Base-by-base conservation (phyloP, 768 basidiomycete species). In the Pluteus cervinus region DNA sequence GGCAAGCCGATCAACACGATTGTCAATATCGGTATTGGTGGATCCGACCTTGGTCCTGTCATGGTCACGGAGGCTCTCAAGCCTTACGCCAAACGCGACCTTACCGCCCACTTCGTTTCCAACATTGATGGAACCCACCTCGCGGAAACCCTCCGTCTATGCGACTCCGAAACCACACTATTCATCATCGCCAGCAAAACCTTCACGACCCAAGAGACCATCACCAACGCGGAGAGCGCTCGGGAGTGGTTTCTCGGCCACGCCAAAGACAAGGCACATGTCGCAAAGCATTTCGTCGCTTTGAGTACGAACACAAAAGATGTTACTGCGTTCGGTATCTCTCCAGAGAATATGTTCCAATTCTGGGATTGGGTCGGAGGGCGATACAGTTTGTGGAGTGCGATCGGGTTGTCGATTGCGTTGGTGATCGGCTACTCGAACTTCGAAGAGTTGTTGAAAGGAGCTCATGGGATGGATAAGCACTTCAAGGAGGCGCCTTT, bases 301-400 rank as follows among this genome's bases (percentile, higher is more conserved):
- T 79, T 99, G 41, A 92, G 88, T 53, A 99, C 96, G 40, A 99
- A 99, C 63, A 90, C 90, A 36, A 76, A 81, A 55, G 90, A 87
- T 8, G 96, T 98, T 39, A 86, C 88, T 12, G 79, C 73, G 3
- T 99, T 99, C 54, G 96, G 96, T 28, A 99, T 99, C 54, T 71
- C 83, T 31, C 60, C 80, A 43, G 73, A 74, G 49, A 97, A 97
- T 68, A 99, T 99, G 93, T 99, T 99, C 79, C 81, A 86, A 57
- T 98, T 99, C 79, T 99, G 94, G 94, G 96, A 98, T 63, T 99
- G 96, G 96, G 96, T 99, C 46, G 96, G 96, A 45, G 96, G 96
- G 18, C 79, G 94, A 45, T 99, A 99, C 76, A 91, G 86, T 51
- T 72, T 99, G 47, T 98, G 96, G 94, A 92, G 89, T 44, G 94